phyloP scores from a whole-genome alignment of 495 filamentous ascomycete species.

The Amphirosellinia nigrospora region DNA sequence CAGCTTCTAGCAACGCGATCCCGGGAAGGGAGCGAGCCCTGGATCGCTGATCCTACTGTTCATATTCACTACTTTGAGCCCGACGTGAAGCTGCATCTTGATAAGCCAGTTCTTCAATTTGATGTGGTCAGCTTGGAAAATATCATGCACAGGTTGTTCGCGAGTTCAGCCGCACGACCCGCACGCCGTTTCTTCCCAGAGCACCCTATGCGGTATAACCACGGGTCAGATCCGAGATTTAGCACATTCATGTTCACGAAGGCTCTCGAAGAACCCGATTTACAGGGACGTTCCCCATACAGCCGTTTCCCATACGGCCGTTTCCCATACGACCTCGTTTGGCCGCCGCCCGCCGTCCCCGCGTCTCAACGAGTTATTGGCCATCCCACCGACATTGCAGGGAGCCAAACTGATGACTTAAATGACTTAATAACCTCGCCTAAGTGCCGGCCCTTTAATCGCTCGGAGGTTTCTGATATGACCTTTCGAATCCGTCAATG shows the following conservation, averaged over 20 bases:
- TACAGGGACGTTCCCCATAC: too few relatives aligned
- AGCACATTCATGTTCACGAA: constrained; percentile 54
- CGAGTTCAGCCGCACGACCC: constrained; percentile 21
- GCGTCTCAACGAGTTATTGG: constrained; percentile 57
- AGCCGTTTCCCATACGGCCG: constrained; percentile 30
- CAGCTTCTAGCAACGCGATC: constrained; percentile 70
- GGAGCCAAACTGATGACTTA: constrained; percentile 41
- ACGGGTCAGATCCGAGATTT: constrained; percentile 43
- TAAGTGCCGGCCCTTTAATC: constrained; percentile 48
- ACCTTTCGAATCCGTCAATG: constrained; percentile 78
- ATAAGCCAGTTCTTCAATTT: constrained; percentile 72
- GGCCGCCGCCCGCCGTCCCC: constrained; percentile 79
- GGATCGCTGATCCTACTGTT: constrained; percentile 70
- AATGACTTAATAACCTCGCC: constrained; percentile 47
- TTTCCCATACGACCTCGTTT: constrained; percentile 60
- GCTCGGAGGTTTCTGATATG: constrained; percentile 62
- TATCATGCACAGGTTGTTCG: constrained; percentile 25
- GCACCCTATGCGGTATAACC: constrained; percentile 60
- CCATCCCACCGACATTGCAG: constrained; percentile 44
- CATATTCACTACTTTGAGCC: constrained; percentile 78
- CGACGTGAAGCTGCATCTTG: constrained; percentile 67
- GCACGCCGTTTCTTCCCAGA: constrained; percentile 48
- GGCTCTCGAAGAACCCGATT: constrained; percentile 46
- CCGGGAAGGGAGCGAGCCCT: constrained; percentile 58
- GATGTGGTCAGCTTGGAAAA: constrained; percentile 44